phyloP scores from a whole-genome alignment of 352 stramenopile species.

The Pythium insidiosum region DNA sequence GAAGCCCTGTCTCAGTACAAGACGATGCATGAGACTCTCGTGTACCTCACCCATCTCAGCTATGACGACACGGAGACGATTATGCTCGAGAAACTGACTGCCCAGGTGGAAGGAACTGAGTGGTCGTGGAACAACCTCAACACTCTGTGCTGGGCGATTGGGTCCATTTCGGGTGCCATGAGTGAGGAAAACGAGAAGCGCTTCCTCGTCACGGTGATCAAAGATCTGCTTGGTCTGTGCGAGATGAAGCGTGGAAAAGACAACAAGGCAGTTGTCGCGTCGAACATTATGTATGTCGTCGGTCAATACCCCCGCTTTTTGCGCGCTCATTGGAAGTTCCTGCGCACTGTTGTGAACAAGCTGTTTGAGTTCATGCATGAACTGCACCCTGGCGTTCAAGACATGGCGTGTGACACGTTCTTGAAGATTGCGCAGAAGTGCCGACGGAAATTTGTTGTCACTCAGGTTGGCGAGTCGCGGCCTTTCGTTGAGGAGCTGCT shows the following conservation, averaged over 20 bases:
- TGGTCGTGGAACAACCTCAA: slow-evolving; percentile 98
- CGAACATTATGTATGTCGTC: slow-evolving; percentile 99
- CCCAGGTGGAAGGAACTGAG: slow-evolving; percentile 83
- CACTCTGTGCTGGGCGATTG: slow-evolving; percentile 99
- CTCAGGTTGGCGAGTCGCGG: slow-evolving; percentile 89
- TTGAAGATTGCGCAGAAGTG: slow-evolving; percentile 99
- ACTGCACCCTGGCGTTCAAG: slow-evolving; percentile 97
- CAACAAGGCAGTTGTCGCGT: slow-evolving; percentile 99
- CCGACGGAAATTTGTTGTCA: slow-evolving; percentile 95
- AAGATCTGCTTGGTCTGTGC: slow-evolving; percentile 96
- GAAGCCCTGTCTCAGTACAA: slow-evolving; percentile 99
- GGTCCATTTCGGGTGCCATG: slow-evolving; percentile 98
- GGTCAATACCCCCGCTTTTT: slow-evolving; percentile 99
- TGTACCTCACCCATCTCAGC: slow-evolving; percentile 99
- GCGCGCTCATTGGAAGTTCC: slow-evolving; percentile 99
- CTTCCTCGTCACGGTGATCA: slow-evolving; percentile 99
- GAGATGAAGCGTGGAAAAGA: slow-evolving; percentile 99
- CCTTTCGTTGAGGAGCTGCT: slow-evolving; percentile 98
- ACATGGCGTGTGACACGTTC: slow-evolving; percentile 99
- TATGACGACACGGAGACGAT: slow-evolving; percentile 99
- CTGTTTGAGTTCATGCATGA: slow-evolving; percentile 99
- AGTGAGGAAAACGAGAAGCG: slow-evolving; percentile 99
- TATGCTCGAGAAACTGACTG: slow-evolving; percentile 97
- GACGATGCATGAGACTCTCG: slow-evolving; percentile 98
- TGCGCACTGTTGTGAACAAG: slow-evolving; percentile 99